These are phyloP conservation scores for Termitomyces sp. DNA, from an alignment of 768 basidiomycete species.

Conservation along the genomic window DNA sequence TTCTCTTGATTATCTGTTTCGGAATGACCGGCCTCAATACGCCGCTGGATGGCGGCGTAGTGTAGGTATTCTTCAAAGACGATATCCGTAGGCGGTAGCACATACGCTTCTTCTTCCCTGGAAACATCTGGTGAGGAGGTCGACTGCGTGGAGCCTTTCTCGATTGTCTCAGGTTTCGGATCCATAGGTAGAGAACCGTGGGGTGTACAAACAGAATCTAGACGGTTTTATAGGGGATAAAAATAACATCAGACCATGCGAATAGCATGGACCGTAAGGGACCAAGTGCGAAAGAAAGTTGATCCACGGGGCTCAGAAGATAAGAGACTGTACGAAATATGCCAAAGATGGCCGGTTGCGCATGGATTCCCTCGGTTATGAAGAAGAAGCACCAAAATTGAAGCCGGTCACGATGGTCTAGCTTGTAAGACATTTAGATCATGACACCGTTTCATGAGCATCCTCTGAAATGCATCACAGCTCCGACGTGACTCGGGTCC, in stretches of 20 bases:
- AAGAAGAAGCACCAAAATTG: too few relatives aligned
- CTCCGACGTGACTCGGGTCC: background rate
- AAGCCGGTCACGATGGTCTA: background rate
- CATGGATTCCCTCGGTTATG: background rate
- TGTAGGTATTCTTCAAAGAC: conserved; percentile 33
- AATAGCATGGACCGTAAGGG: background rate
- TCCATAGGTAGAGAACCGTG: conserved; percentile 1
- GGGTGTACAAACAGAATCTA: background rate
- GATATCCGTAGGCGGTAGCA: background rate
- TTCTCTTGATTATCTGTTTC: conserved; percentile 4
- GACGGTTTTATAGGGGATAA: background rate
- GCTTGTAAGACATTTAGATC: background rate
- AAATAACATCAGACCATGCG: background rate
- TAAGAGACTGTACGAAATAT: background rate
- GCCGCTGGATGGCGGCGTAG: conserved; percentile 30
- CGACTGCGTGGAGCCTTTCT: background rate
- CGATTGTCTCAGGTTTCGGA: background rate
- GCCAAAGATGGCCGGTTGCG: background rate
- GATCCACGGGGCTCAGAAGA: background rate
- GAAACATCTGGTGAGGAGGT: background rate
- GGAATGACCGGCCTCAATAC: conserved; percentile 16
- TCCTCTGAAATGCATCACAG: background rate
- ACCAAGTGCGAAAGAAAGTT: background rate
- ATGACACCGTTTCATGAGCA: too few relatives aligned
- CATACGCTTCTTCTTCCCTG: background rate